A percentile compares a stretch with the other conserved stretches of the same genome.
Conservation (phyloP, 306 rosid genomes). For the Dryas octopetala region DNA sequence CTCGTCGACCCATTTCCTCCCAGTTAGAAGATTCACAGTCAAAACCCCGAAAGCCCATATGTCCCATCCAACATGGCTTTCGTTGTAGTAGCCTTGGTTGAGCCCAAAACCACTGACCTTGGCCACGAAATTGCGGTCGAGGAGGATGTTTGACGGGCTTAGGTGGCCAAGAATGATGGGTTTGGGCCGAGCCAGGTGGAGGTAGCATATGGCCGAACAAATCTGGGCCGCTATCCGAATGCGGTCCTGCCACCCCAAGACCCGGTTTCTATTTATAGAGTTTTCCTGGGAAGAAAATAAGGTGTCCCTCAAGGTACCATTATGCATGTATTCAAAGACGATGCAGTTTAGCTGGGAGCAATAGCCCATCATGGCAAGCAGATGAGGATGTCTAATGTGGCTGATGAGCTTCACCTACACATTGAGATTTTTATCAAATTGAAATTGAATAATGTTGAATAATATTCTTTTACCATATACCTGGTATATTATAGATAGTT, state of each 20-base stretch:
- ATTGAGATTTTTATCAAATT: background rate
- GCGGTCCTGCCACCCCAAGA: conserved; percentile 57
- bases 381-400: conserved; percentile 63
- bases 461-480: no score
- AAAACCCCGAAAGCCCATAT: conserved; percentile 51
- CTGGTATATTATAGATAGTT: no score
- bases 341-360: conserved; percentile 57
- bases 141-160: conserved; percentile 49
- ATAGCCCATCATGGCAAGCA: conserved; percentile 65
- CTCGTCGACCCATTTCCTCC: conserved; percentile 55
- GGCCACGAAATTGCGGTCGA: conserved; percentile 61
- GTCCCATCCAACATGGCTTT: conserved; percentile 33
- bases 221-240: conserved; percentile 54
- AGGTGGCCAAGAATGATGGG: conserved; percentile 52
- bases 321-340: conserved; percentile 68
- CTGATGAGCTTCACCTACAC: conserved; percentile 64
- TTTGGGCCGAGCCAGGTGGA: conserved; percentile 39
- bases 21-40: conserved; percentile 45
- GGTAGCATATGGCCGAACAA: conserved; percentile 54
- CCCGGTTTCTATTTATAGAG: conserved; percentile 35
- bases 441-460: background rate
- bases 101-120: conserved; percentile 58
- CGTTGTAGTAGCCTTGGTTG: background rate
- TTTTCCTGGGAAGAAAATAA: conserved; percentile 28
- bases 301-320: conserved; percentile 57